Base-by-base conservation (phyloP, 164 flowering plant genomes). In the Tetracentron sinense region DNA sequence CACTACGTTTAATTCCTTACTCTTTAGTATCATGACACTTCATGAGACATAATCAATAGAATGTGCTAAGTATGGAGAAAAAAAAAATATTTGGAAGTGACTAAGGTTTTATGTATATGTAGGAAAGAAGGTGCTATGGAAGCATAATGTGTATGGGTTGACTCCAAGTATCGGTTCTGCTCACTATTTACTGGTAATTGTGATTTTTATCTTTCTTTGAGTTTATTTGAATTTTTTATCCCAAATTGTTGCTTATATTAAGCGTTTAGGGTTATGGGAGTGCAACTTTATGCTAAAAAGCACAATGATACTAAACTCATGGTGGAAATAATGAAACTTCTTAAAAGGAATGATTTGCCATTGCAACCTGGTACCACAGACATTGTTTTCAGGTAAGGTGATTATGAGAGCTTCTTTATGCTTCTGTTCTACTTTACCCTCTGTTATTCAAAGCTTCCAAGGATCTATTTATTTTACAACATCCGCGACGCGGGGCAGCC, bases 361-460 rank as follows among this genome's bases (percentile, higher is more conserved):
- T 48, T 88, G 70, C 97, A 92, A 70, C 82, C 99, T 72, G 83
- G 90, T 51, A 95, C 97, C 14, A 97, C 97, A 46, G 99, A 95
- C 79, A 81, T 92, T 60, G 85, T 92, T 58, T 90, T 88, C 82
- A 90, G 97, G 99, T 95, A 76, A 26, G 30, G 5, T 19, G 4
- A 26, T 42, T 16, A 15, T 22, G 21, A 21, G 1, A 47, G 12
- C 10, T n/a, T 5, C 30, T 56, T 67, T 26, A 1, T 46, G 17
- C 31, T 21, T 62, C 51, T n/a, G 5, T 42, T n/a, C n/a, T 25
- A 19, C 20, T 30, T 26, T 16, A 2, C 16, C 38, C 16, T 15
- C 31, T 4, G 20, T 42, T 42, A 8, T 16, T 6, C 5, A 22
- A 22, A 22, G 28, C 35, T 16, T 60, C 17, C 12, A 16, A 58